A percentile compares a stretch with the other conserved stretches of the same genome.
Conservation (phyloP, 495 filamentous ascomycete species). For the Cercophora scortea region DNA sequence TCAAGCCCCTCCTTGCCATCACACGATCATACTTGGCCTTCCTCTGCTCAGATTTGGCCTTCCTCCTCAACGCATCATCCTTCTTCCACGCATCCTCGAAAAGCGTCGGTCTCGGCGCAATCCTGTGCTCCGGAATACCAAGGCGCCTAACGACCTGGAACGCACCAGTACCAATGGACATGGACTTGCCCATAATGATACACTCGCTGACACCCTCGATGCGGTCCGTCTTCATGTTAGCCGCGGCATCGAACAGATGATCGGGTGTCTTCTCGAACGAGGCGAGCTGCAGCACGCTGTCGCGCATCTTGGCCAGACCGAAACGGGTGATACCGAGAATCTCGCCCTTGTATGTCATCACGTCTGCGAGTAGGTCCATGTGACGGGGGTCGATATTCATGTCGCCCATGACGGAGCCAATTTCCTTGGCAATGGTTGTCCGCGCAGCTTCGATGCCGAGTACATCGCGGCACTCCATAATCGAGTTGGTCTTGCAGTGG, state of each 20-base stretch:
- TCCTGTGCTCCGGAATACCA: conserved; percentile 55
- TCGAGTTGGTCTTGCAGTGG: conserved; percentile 67
- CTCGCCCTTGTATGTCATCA: conserved; percentile 99
- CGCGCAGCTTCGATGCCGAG: conserved; percentile 95
- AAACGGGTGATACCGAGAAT: conserved; percentile 97
- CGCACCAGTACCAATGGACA: conserved; percentile 83
- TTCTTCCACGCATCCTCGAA: conserved; percentile 73
- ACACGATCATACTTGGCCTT: not conserved
- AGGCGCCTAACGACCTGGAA: conserved; percentile 78
- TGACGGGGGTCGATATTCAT: conserved; percentile 98
- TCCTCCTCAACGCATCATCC: conserved; percentile 28
- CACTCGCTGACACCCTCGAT: conserved; percentile 94
- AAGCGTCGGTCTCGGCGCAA: conserved; percentile 54
- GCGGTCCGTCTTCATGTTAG: conserved; percentile 75
- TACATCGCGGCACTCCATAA: conserved; percentile 88
- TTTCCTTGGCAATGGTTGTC: conserved; percentile 73
- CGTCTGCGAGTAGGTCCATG: conserved; percentile 97
- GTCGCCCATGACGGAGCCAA: conserved; percentile 70
- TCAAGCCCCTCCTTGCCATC: conserved; percentile 1
- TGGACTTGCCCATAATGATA: conserved; percentile 96
- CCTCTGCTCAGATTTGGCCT: conserved; percentile 13
- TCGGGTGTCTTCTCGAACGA: conserved; percentile 98
- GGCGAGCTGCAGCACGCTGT: conserved; percentile 87
- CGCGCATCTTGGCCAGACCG: conserved; percentile 93
- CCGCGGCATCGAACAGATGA: conserved; percentile 92